A percentile compares a stretch with the other conserved stretches of the same genome.
Conservation (phyloP, 305 asterid species). For the Lippia alba region DNA sequence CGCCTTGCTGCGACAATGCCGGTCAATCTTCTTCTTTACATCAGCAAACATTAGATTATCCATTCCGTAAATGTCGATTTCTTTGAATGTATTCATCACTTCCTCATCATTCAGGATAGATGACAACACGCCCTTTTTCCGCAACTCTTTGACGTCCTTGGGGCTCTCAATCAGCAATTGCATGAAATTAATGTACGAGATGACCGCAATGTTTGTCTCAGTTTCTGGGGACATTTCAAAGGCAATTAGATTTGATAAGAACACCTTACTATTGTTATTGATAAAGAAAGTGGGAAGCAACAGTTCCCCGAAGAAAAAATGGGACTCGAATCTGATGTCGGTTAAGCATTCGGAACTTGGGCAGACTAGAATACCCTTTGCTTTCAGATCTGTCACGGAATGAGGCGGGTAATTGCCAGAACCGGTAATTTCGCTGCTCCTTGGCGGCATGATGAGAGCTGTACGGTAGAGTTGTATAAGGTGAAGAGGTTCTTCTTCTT, state of each 20-base stretch:
- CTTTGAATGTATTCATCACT: too few species aligned
- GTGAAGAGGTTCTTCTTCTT: too few species aligned
- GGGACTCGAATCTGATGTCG: conserved; percentile 35
- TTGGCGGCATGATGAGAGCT: conserved; percentile 19
- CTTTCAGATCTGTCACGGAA: conserved; percentile 41
- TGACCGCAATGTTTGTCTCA: background rate
- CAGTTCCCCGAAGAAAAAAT: conserved; percentile 29
- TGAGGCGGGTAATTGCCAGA: conserved; percentile 28
- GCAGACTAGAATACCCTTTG: conserved; percentile 44
- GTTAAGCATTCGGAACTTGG: too few species aligned
- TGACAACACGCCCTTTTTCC: conserved; percentile 28
- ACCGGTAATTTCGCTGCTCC: too few species aligned
- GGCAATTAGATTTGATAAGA: conserved; percentile 27
- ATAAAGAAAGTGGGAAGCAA: conserved; percentile 33
- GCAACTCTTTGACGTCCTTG: conserved; percentile 33
- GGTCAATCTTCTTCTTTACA: background rate
- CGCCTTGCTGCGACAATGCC: too few species aligned
- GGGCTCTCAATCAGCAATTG: conserved; percentile 22
- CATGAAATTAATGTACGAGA: conserved; percentile 27
- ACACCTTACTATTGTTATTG: background rate
- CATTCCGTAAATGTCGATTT: conserved; percentile 13
- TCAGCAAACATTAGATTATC: background rate
- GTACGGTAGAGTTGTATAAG: too few species aligned
- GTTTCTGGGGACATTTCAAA: conserved; percentile 21
- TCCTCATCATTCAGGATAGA: conserved; percentile 28